Evolutionary conservation across 1,284 basidiomycete genomes (phyloP), one percentile per base, ranked within the genome.

Genomic region (Ceratobasidium sp.): DNA sequence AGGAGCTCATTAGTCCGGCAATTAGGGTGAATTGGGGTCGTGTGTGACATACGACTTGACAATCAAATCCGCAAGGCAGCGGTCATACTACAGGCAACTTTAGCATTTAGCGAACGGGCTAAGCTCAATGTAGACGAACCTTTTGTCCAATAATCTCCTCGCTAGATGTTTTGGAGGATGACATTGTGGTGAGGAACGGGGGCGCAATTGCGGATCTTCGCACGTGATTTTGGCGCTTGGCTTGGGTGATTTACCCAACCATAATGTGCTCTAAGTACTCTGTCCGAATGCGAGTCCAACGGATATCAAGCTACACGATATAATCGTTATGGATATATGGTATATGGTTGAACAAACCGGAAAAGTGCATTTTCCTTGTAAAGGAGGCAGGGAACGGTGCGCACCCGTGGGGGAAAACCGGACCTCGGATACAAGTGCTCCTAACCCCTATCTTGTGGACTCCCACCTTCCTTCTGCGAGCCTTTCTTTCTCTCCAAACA

Each of bases 111-210:
- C 23, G 30, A 38, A 2, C 16, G 18, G 2, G 66, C 59, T 20
- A 10, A 81, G 20, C 14, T 14, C 16, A 4, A 12, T 44, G n/a
- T 23, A 89, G 41, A 7, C 46, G 57, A 79, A 94, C 95, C 91
- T 97, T 97, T 87, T 94, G 92, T 52, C 90, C 90, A 81, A 96
- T 87, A 82, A 93, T 90, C 84, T 96, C 93, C 86, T 97, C 95
- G 87, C 93, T 95, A 77, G 94, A 91, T 69, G 91, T 86, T 54
- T 74, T 74, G 27, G 71, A 46, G 33, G 71, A 46, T 7, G 71
- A 74, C 71, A 74, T 74, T 41, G 60, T 74, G 59, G 71, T 74
- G 20, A 54, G 71, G 64, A 52, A 10, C 8, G 38, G 20, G 60
- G 6, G 12, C 30, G 27, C 10, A 64, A 38, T 33, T 23, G 27